phyloP scores from a whole-genome alignment of 495 filamentous ascomycete species.

The Ascobolus immersus region DNA sequence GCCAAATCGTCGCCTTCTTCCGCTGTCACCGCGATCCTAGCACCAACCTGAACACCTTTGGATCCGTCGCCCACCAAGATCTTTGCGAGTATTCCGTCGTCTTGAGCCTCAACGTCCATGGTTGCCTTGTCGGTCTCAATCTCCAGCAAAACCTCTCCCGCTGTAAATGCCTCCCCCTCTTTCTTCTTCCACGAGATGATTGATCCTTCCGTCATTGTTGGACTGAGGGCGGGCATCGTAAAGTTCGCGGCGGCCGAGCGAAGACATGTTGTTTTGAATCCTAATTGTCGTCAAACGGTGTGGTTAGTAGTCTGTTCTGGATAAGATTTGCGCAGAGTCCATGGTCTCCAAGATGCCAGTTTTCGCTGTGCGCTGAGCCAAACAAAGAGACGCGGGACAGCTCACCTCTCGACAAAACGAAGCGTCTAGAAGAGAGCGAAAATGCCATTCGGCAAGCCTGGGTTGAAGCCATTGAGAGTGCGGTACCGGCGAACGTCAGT shows the following conservation, averaged over 20 bases:
- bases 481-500: background rate
- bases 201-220: conserved; percentile 70
- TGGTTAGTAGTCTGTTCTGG: background rate
- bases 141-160: conserved; percentile 59
- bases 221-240: conserved; percentile 65
- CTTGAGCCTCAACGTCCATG: conserved; percentile 77
- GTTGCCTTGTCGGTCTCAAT: conserved; percentile 76
- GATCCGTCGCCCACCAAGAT: conserved; percentile 38
- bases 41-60: conserved; percentile 45
- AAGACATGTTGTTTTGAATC: conserved; percentile 33
- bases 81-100: conserved; percentile 55
- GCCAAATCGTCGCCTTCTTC: conserved; percentile 49
- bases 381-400: conserved; percentile 5
- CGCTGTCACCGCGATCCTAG: conserved; percentile 49
- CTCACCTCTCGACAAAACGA: conserved; percentile 28
- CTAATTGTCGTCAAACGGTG: conserved; percentile 18
- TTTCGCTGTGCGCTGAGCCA: conserved; percentile 2
- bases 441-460: too few species aligned
- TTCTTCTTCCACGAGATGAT: conserved; percentile 54
- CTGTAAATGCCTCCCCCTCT: conserved; percentile 45
- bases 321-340: background rate
- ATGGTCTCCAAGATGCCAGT: conserved; percentile 1
- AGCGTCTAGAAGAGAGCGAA: conserved; percentile 14
- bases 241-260: conserved; percentile 45
- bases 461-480: background rate